These are phyloP conservation scores for Pleodorina starrii DNA, from an alignment of 139 green algal species.

Conservation along the genomic window DNA sequence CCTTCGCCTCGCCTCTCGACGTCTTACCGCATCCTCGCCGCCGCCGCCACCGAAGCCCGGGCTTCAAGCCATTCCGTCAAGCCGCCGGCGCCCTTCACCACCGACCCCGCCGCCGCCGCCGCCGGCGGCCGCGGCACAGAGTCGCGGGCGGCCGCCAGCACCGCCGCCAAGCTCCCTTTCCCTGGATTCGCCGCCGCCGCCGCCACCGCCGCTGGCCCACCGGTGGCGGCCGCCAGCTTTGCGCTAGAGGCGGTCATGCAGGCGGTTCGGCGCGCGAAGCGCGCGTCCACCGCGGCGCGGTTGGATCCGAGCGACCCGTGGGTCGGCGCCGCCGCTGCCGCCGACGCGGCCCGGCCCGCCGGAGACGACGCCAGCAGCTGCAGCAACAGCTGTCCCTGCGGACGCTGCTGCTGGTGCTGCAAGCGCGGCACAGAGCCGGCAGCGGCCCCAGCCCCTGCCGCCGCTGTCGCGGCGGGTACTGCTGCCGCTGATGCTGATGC, in stretches of 20 bases:
- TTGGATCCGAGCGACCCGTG: background rate
- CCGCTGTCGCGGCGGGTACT: no score
- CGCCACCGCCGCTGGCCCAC: background rate
- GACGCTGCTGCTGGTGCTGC: conserved; percentile 19
- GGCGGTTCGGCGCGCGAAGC: background rate
- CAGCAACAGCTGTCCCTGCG: conserved; percentile 25
- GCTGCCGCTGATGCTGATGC: no score
- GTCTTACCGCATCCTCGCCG: no score
- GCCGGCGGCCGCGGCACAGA: background rate
- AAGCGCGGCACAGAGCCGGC: background rate
- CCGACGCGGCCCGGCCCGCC: background rate
- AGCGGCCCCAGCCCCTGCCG: background rate
- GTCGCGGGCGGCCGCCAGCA: background rate
- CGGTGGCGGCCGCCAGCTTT: no score
- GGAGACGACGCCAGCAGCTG: background rate
- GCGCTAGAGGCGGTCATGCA: background rate
- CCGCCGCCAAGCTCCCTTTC: background rate
- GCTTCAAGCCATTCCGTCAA: background rate
- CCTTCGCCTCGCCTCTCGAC: no score
- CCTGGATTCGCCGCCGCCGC: background rate
- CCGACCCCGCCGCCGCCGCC: background rate
- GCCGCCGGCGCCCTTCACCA: background rate
- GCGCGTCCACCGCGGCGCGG: background rate
- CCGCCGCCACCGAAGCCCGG: no score
- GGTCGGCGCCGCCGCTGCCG: background rate